Base-by-base conservation (phyloP, 2,329 filamentous ascomycete species). In the Hypoxylon sp. region DNA sequence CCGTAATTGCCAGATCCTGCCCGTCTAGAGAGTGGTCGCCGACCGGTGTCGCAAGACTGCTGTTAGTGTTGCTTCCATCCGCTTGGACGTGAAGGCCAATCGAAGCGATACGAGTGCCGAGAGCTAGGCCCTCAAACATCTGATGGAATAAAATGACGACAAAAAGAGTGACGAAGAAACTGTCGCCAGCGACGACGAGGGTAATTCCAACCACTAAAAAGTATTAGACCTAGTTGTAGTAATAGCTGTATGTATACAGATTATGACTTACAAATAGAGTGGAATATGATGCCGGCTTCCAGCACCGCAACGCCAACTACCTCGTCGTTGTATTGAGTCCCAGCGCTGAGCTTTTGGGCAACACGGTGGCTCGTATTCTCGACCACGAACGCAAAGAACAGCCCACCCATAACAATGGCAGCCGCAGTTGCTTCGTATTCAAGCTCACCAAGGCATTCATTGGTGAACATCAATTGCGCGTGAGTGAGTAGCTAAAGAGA, bases 131-230 rank as follows among this genome's bases (percentile, higher is more conserved):
- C 75, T 93, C 91, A 73, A 94, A 93, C 82, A 92, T 88, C 74
- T 93, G 91, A 75, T 93, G 91, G 80, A 93, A 93, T 62, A 93
- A 80, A 63, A 94, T 92, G 59, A 93, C 91, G 46, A 87, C 77
- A 65, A 87, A 87, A n/a, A 89, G 82, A 1, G 85, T 87, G 59
- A 84, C 75, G 78, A 88, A 88, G 72, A 84, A 86, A 38, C 80
- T 81, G 70, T 89, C 86, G 2, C 83, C 85, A 0, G 86, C 82
- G 1, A 89, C 87, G n/a, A 88, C 87, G 1, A 90, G 82, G 0
- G 89, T 90, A 36, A 91, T 77, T 21, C 88, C 87, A 38, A 91
- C 89, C 6, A 91, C 86, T 88, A 23, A 5, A 1, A 34, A 49
- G 4, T 25, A 17, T 78, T 51, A 72, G 70, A 46, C 4, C 14